Base-by-base conservation (phyloP, 805 yeast genomes). In the Pichia kluyveri region DNA sequence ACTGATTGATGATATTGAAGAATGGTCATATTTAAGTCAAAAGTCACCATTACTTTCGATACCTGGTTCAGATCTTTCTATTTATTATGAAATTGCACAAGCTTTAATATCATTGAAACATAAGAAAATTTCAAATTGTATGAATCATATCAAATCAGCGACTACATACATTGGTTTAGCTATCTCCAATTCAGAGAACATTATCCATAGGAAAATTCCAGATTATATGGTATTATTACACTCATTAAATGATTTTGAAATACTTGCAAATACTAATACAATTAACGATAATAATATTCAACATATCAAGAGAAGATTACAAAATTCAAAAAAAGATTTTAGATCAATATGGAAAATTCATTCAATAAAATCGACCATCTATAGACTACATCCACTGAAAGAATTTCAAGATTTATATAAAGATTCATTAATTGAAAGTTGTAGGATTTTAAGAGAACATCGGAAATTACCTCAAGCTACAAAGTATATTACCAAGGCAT, bases 401-500 rank as follows among this genome's bases (percentile, higher is more conserved):
- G 53, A 49, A 1, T 57, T 62, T 26, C 50, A 55, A 23, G 52
- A 61, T 1, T 70, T 70, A 43, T 59, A 73, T 11, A 75, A 77
- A 8, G 70, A 75, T 27, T 72, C 82, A 0, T 78, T 82, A 67
- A 66, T 86, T 18, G 66, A 72, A 19, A 73, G 82, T 34, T 80
- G 96, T 0, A 69, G 71, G 43, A 68, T 84, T 26, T 80, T 95
- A 7, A 67, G 96, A 44, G 74, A 79, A 48, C 79, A 81, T 50
- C 76, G 80, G 10, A 73, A 90, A 50, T 66, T 82, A 3, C 93
- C 86, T 56, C 70, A 87, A 38, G 83, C 96, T 0, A 79, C 87
- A 2, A 75, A 80, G 19, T 73, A 82, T 9, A 75, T 84, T 23
- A 74, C 85, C 59, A 72, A 79, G 56, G 88, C 87, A 1, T 68